Evolutionary conservation across 257 asterid genomes (phyloP), one percentile per base, ranked within the genome.

Genomic region (Ilex asprella): DNA sequence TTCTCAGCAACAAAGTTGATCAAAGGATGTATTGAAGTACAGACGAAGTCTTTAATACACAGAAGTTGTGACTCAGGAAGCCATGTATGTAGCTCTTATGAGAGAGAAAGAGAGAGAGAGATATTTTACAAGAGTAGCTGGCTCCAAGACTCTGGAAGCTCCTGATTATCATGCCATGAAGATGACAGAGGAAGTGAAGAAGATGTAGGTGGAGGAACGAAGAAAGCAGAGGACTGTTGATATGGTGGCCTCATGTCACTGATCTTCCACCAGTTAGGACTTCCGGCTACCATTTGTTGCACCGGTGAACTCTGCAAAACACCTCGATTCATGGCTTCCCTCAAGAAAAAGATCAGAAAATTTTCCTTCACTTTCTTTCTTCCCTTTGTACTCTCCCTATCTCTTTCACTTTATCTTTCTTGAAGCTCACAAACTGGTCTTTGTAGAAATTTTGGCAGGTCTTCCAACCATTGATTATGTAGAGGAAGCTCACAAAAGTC

Each of bases 141-240:
- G 76, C 86, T 83, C 89, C 87, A 88, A 16, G 96, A 82, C 30
- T 74, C 86, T 0, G 84, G 89, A 65, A 82, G 78, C 27, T 82
- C 82, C 21, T 76, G 84, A 64, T 51, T 49, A 64, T 79, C 72
- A 63, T 70, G 56, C 87, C 87, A 84, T n/a, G 85, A 64, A 30
- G 79, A 49, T 41, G 65, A 2, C 31, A 43, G 70, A 0, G 55
- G 61, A 4, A 30, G 53, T 31, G 65, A 13, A 39, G 62, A 56
- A 14, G 63, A 77, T 11, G 55, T 75, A 2, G 73, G 61, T 30
- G 71, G 79, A 55, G 84, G 58, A 57, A 71, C 70, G 52, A 66
- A 27, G 58, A 71, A 70, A 50, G 64, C 39, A 31, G 77, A 30
- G 31, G 74, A 2, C 12, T 52, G 71, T 30, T 51, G 70, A 16